Percentiles rank a stretch among this genome's conserved stretches.
These are phyloP conservation scores for Diatrype stigma DNA, from an alignment of 2,329 filamentous ascomycete genomes.

Conservation along the genomic window DNA sequence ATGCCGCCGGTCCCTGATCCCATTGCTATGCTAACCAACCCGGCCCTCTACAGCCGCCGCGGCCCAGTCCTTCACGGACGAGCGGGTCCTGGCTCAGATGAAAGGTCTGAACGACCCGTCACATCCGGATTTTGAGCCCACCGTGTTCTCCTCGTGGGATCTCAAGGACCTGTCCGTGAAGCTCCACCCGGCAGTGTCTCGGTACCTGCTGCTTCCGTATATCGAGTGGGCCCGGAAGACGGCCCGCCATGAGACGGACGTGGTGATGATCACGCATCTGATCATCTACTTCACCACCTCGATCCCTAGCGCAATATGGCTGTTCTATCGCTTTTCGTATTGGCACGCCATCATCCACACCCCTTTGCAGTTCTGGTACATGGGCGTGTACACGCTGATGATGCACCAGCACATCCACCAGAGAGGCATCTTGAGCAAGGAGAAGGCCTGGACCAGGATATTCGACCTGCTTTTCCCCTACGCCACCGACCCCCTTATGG, in stretches of 20 bases:
- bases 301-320: slow-evolving; percentile 61
- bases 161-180: slow-evolving; percentile 24
- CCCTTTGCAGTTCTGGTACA: slow-evolving; percentile 62
- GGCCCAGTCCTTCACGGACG: slow-evolving; percentile 19
- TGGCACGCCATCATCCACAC: slow-evolving; percentile 63
- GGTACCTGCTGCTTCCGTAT: slow-evolving; percentile 17
- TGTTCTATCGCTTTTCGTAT: slow-evolving; percentile 63
- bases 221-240: slow-evolving; percentile 21
- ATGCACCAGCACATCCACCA: slow-evolving; percentile 84
- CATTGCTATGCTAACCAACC: slow-evolving; percentile 7
- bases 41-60: slow-evolving; percentile 2
- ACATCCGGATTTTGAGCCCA: slow-evolving; percentile 14
- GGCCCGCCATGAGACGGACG: slow-evolving; percentile 44
- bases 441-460: slow-evolving; percentile 34
- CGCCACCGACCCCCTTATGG: slow-evolving; percentile 70
- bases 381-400: slow-evolving; percentile 73
- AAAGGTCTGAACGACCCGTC: slow-evolving; percentile 38
- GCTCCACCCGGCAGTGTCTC: slow-evolving; percentile 12
- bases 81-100: slow-evolving; percentile 31
- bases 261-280: slow-evolving; percentile 74
- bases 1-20: slow-evolving; percentile 6
- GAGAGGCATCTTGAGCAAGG: slow-evolving; percentile 60
- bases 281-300: slow-evolving; percentile 67
- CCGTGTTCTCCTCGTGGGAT: not conserved
- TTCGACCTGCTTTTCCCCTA: slow-evolving; percentile 69